Base-by-base conservation (phyloP, 2,329 filamentous ascomycete species). In the Uncinocarpus reesii region DNA sequence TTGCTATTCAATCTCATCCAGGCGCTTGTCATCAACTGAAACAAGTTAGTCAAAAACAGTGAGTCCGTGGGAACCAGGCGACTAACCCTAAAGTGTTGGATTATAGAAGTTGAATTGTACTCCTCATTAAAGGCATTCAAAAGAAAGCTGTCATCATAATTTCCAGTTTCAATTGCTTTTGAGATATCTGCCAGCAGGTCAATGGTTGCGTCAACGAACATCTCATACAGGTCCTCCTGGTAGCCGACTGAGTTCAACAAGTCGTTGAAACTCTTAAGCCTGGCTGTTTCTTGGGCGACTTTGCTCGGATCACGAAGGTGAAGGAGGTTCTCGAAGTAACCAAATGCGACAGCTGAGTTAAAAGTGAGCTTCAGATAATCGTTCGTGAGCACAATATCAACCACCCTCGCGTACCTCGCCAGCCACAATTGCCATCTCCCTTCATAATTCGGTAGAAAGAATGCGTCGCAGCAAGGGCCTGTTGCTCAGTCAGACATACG, bases 391-490 rank as follows among this genome's bases (percentile, higher is more conserved):
- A 7, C n/a, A 11, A n/a, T 46, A 55, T 55, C 57, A 21, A n/a
- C 31, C 38, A 7, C 15, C n/a, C 20, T 71, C n/a, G 5, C 81
- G 72, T 75, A 95, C 90, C 92, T 83, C 90, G 80, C 90, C 92
- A 96, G 60, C 90, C 92, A 68, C 92, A 96, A 64, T 94, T 93
- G 51, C 92, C 92, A 69, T 96, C 90, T 46, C 92, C 90, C 66
- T 84, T 82, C 64, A 95, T 80, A 8, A 83, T 83, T 48, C 92
- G 86, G 62, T 90, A 95, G 63, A 88, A 82, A 16, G 86, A 85
- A 65, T 94, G 95, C 49, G 83, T 86, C 58, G 82, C 76, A 5
- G 88, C 84, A 47, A 98, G 76, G 16, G 81, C 77, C 88, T 94
- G 57, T 46, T 37, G 24, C 43, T 16, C 21, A 24, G 32, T n/a